These are phyloP conservation scores for Acorus calamus DNA, from an alignment of 106 monocot species.

Conservation along the genomic window DNA sequence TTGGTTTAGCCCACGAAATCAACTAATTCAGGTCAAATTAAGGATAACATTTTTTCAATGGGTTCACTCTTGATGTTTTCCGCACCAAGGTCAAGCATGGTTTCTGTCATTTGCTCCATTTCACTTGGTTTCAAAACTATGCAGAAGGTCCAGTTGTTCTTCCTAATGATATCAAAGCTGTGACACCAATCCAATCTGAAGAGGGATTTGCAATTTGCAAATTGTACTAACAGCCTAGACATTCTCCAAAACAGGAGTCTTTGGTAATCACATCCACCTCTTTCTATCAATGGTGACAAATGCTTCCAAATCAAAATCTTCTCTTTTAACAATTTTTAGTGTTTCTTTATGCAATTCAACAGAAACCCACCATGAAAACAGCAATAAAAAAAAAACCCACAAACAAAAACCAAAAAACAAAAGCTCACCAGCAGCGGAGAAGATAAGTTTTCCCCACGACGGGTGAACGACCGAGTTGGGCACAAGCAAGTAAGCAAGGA, in stretches of 20 bases:
- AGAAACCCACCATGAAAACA: background rate
- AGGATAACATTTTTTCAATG: constrained; percentile 37
- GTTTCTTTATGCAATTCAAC: too few relatives aligned
- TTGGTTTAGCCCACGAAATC: background rate
- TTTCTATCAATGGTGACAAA: too few relatives aligned
- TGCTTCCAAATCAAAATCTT: too few relatives aligned
- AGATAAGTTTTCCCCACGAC: constrained; percentile 60
- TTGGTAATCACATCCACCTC: too few relatives aligned
- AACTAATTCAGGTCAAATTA: too few relatives aligned
- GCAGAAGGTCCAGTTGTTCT: constrained; percentile 58
- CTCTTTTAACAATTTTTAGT: too few relatives aligned
- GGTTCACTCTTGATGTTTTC: constrained; percentile 78
- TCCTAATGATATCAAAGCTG: constrained; percentile 75
- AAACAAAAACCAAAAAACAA: background rate
- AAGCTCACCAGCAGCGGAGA: constrained; percentile 47
- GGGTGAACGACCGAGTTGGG: constrained; percentile 47
- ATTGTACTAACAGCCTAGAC: constrained; percentile 34
- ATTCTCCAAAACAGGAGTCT: background rate
- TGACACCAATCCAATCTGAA: constrained; percentile 19
- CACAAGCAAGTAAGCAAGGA: constrained; percentile 52
- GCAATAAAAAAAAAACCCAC: background rate
- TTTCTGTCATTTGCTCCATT: background rate
- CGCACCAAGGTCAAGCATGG: constrained; percentile 48
- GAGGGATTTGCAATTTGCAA: constrained; percentile 56
- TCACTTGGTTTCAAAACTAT: constrained; percentile 3